Evolutionary conservation across 805 yeast genomes (phyloP).

Genomic region (Jamesozyma hellenica): DNA sequence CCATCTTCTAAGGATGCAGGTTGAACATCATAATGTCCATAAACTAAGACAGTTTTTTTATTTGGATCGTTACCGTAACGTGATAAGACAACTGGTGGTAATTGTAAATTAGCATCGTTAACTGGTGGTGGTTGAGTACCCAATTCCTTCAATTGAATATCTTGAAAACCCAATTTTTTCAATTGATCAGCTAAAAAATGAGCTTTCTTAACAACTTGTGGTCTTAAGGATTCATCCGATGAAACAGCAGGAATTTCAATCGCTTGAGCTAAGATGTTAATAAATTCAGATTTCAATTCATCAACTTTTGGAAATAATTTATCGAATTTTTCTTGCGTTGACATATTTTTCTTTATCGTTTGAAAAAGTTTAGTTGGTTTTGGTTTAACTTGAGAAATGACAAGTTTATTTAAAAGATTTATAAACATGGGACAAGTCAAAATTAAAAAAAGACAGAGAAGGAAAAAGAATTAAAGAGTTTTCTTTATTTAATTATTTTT

Average conservation of each 20-base stretch:
- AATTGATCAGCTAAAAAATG: slow-evolving; percentile 67
- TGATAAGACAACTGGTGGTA: slow-evolving; percentile 94
- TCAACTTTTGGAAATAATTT: slow-evolving; percentile 48
- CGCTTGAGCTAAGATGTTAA: slow-evolving; percentile 66
- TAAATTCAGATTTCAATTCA: slow-evolving; percentile 64
- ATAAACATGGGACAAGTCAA: neutral
- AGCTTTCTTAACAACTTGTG: slow-evolving; percentile 84
- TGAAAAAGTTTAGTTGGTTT: neutral
- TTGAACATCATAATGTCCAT: slow-evolving; percentile 98
- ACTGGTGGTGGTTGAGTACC: slow-evolving; percentile 93
- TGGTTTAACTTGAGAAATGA: slow-evolving; percentile 1
- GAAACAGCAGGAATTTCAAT: slow-evolving; percentile 93
- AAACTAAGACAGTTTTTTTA: slow-evolving; percentile 82
- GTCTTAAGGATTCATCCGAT: slow-evolving; percentile 79
- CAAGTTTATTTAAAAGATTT: slow-evolving; percentile 1
- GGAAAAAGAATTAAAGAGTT: too few species aligned
- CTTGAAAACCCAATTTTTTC: slow-evolving; percentile 63
- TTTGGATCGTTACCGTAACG: slow-evolving; percentile 71
- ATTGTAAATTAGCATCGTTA: slow-evolving; percentile 48
- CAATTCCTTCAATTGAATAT: slow-evolving; percentile 69
- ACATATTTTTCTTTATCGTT: slow-evolving; percentile 5
- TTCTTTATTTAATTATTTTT: too few species aligned
- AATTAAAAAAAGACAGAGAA: too few species aligned
- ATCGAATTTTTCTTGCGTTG: slow-evolving; percentile 15
- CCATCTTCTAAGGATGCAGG: slow-evolving; percentile 92